Conservation (phyloP, 2,329 filamentous ascomycete genomes). For the Saccharata proteae region DNA sequence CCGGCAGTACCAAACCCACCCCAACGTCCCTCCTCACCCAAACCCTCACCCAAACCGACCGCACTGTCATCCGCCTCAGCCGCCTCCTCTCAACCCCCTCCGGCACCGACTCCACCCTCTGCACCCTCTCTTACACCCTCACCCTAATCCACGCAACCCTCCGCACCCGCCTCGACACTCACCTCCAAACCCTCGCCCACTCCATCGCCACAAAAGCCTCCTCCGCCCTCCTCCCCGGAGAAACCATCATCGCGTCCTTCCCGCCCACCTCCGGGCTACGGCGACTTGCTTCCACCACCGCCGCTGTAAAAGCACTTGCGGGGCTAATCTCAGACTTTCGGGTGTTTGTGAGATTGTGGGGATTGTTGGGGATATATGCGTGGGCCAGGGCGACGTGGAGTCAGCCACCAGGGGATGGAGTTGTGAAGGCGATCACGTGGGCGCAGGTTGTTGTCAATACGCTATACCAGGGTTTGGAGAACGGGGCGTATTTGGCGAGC, state of each 20-base stretch:
- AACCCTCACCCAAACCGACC: constrained; percentile 18
- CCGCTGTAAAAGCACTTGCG: constrained; percentile 38
- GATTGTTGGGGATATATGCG: constrained; percentile 59
- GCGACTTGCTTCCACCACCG: constrained; percentile 20
- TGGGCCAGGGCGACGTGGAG: constrained; percentile 41
- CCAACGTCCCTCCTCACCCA: constrained; percentile 12
- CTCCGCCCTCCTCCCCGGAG: constrained; percentile 28
- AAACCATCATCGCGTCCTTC: constrained; percentile 27
- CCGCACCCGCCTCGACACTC: constrained; percentile 22
- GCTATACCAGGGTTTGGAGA: constrained; percentile 70
- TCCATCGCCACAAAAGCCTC: constrained; percentile 23
- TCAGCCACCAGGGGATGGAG: constrained; percentile 19
- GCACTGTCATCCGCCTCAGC: constrained; percentile 20
- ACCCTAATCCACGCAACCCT: constrained; percentile 28
- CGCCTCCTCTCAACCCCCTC: constrained; percentile 27
- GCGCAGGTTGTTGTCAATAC: constrained; percentile 57
- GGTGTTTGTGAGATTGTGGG: constrained; percentile 66
- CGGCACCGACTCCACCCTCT: constrained; percentile 29
- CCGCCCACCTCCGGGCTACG: constrained; percentile 20
- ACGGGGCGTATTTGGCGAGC: constrained; percentile 61
- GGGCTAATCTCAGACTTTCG: constrained; percentile 57
- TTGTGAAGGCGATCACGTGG: constrained; percentile 41
- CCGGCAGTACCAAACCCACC: no score
- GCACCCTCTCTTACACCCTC: constrained; percentile 33
- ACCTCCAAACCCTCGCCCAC: constrained; percentile 24